These are phyloP conservation scores for Echinosphaeria canescens DNA, from an alignment of 2,329 filamentous ascomycete species.

Conservation along the genomic window DNA sequence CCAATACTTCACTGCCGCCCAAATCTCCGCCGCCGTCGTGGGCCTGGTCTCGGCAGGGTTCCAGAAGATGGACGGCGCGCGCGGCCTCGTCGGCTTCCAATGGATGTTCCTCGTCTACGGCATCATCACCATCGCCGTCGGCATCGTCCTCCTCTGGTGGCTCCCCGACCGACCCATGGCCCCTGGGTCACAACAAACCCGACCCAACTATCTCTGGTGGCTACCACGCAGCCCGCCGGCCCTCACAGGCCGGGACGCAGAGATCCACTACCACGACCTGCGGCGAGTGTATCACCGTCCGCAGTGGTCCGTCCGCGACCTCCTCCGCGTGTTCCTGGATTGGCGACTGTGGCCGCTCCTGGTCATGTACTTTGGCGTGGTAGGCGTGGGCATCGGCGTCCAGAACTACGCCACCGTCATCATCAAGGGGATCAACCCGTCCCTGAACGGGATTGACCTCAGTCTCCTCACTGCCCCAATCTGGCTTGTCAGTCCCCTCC, in stretches of 20 bases:
- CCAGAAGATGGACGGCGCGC: slow-evolving; percentile 67
- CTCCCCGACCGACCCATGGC: slow-evolving; percentile 62
- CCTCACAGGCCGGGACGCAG: slow-evolving; percentile 53
- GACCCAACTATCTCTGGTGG: slow-evolving; percentile 34
- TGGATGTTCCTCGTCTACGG: slow-evolving; percentile 93
- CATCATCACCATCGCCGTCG: slow-evolving; percentile 48
- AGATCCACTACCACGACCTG: slow-evolving; percentile 67
- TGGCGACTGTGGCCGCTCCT: slow-evolving; percentile 77
- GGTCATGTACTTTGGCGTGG: slow-evolving; percentile 88
- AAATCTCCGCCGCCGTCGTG: slow-evolving; percentile 75
- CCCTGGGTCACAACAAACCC: slow-evolving; percentile 34
- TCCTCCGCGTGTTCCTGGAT: slow-evolving; percentile 51
- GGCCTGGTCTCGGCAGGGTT: slow-evolving; percentile 81
- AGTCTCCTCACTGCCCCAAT: slow-evolving; percentile 78
- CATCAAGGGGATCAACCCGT: slow-evolving; percentile 56
- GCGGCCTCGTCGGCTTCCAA: slow-evolving; percentile 60
- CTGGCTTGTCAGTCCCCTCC: slow-evolving; percentile 72
- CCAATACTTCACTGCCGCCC: slow-evolving; percentile 82
- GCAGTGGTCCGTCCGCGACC: slow-evolving; percentile 51
- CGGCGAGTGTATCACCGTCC: slow-evolving; percentile 58
- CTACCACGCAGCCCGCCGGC: slow-evolving; percentile 49
- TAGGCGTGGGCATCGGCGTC: slow-evolving; percentile 77
- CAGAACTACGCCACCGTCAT: slow-evolving; percentile 80
- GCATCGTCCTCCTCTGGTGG: slow-evolving; percentile 67
- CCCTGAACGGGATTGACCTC: slow-evolving; percentile 50